A percentile compares a stretch with the other conserved stretches of the same genome.
These are phyloP conservation scores for Parasitella parasitica DNA, from an alignment of 371 early-diverging fungal species.

Conservation along the genomic window DNA sequence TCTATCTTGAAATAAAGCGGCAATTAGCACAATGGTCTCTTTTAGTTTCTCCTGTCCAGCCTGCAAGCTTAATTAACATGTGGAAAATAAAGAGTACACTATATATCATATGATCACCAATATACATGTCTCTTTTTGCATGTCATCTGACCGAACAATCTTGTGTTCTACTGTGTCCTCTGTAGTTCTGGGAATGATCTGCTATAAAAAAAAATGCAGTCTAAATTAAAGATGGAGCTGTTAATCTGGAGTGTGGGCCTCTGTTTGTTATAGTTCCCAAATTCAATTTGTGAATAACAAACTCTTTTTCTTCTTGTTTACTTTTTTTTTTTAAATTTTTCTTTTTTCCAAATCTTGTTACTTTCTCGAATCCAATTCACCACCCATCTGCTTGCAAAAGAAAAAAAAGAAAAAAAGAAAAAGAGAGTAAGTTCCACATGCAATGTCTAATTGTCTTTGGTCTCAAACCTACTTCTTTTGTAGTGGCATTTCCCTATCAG, in stretches of 20 bases:
- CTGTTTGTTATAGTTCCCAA: background rate
- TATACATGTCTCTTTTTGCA: background rate
- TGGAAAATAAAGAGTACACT: background rate
- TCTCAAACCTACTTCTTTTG: background rate
- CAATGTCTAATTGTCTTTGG: too few relatives aligned
- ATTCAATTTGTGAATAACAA: background rate
- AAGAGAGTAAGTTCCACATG: too few relatives aligned
- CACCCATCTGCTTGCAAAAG: too few relatives aligned
- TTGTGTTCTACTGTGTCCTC: background rate
- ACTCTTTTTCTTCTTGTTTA: background rate
- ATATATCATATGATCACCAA: background rate
- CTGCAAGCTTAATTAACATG: background rate
- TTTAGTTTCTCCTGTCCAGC: background rate
- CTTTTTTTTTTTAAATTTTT: background rate
- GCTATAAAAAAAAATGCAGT: background rate
- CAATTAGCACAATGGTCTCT: background rate
- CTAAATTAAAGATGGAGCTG: background rate
- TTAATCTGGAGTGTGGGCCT: background rate
- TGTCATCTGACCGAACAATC: background rate
- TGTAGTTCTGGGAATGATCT: background rate
- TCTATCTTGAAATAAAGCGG: background rate
- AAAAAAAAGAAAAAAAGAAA: too few relatives aligned
- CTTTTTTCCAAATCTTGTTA: background rate
- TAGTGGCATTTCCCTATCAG: conserved; percentile 14
- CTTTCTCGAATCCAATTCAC: background rate